Evolutionary conservation across 176 grass and related monocot species (phyloP), one percentile per base, ranked within the genome.

Genomic region (Secale cereale): DNA sequence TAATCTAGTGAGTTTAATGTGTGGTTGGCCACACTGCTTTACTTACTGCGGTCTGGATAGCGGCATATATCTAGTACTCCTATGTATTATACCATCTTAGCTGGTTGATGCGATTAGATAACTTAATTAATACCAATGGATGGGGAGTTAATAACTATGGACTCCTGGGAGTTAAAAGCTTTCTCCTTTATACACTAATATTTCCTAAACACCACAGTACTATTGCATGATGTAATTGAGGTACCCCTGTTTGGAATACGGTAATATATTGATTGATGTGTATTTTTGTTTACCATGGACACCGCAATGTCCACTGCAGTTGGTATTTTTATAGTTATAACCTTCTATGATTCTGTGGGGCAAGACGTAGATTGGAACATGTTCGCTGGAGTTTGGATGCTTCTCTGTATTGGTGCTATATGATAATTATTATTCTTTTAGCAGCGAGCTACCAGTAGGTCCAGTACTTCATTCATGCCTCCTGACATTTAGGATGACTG

Each of bases 401-500:
- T 62, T 30, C 30, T 73, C 30, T 83, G 19, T 29, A 17, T 60
- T 81, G 19, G 2, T 62, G 2, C 9, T 56, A 26, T 36, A 6
- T 22, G 54, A 32, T 40, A 79, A 65, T 3, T 74, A 32, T 60
- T 70, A 19, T 52, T 48, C 37, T 89, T 32, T 45, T 12, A 43
- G 15, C 27, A 52, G 4, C 8, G 48, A 74, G 8, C 19, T 57
- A 30, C 35, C 41, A 39, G 17, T 46, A 76, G 63, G 31, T 57
- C 35, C 41, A 39, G 17, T 46, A 76, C 69, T 40, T 57, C 3
- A 43, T 70, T 80, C 32, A 80, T 59, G 32, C 48, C 52, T 30
- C 22, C 45, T 88, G 40, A 82, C 67, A 35, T 57, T 76, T 68
- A 76, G 15, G 28, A 83, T 57, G 78, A 37, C 81, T 30, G 75